Evolutionary conservation across 2,329 filamentous ascomycete genomes (phyloP).

Genomic region (Laburnicola sp.): DNA sequence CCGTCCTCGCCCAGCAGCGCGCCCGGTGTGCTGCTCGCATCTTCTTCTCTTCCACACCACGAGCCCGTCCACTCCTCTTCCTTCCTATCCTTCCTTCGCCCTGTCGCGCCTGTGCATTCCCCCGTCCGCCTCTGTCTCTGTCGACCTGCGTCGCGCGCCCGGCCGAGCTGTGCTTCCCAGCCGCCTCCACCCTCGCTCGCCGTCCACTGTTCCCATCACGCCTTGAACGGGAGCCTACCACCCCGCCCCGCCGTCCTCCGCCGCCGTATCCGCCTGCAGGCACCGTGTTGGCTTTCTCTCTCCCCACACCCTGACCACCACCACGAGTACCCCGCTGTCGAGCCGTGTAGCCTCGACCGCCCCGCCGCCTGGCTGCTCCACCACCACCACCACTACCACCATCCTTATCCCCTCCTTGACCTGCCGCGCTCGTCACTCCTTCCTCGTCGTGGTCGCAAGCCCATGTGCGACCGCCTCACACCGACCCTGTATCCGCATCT

Average conservation of each 20-base stretch:
- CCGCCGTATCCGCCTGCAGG: neutral
- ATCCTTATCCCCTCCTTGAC: too few relatives aligned
- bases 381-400: neutral
- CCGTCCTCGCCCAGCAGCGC: slow-evolving; percentile 5
- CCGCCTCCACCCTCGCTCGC: slow-evolving; percentile 7
- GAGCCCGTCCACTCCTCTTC: neutral
- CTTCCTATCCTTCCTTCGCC: neutral
- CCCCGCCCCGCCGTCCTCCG: neutral
- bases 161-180: neutral
- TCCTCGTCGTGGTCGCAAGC: slow-evolving; percentile 21
- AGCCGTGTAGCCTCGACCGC: neutral
- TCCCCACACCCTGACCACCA: neutral
- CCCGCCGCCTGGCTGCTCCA: neutral
- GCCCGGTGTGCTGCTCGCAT: slow-evolving; percentile 4
- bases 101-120: neutral
- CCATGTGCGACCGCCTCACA: slow-evolving; percentile 46
- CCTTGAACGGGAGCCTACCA: neutral
- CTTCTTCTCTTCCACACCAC: neutral
- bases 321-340: neutral
- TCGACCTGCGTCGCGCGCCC: neutral
- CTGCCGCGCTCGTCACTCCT: slow-evolving; percentile 6
- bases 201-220: slow-evolving; percentile 3
- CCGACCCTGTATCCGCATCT: slow-evolving; percentile 45
- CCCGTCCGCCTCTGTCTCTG: neutral
- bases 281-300: neutral